A percentile compares a stretch with the other conserved stretches of the same genome.
Evolutionary conservation across 2,329 filamentous ascomycete genomes (phyloP).

Genomic region (Blastomyces gilchristii): DNA sequence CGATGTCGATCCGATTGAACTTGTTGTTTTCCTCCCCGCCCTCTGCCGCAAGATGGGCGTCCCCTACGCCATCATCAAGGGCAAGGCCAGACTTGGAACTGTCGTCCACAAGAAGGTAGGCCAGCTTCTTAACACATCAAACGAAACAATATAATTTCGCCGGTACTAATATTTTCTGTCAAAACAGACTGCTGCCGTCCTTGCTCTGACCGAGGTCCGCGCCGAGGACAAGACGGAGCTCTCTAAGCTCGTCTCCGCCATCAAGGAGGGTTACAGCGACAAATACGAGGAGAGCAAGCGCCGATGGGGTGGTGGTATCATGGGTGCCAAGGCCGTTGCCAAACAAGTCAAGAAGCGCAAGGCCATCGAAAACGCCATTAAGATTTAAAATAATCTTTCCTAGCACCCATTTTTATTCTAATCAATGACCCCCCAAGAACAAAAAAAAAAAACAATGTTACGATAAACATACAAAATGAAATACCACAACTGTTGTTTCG

Average conservation of each 20-base stretch:
- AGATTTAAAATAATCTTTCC: conserved; percentile 62
- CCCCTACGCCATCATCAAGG: conserved; percentile 98
- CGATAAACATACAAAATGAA: neutral
- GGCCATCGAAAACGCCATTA: conserved; percentile 87
- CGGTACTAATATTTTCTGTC: neutral
- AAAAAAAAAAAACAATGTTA: conserved; percentile 1
- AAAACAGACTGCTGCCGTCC: conserved; percentile 75
- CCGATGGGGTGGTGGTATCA: conserved; percentile 99
- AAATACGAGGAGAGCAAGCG: conserved; percentile 85
- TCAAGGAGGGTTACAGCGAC: conserved; percentile 97
- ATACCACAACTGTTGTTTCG: neutral
- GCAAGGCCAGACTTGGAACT: conserved; percentile 97
- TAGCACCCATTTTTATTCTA: neutral
- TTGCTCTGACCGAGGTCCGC: conserved; percentile 93
- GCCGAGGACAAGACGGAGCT: conserved; percentile 97
- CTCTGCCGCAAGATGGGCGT: conserved; percentile 99
- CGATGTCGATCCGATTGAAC: conserved; percentile 98
- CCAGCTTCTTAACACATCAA: neutral
- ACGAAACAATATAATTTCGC: neutral
- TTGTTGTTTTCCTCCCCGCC: conserved; percentile 97
- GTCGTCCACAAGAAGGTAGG: conserved; percentile 98
- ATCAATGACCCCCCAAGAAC: conserved; percentile 58
- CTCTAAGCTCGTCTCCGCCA: conserved; percentile 85
- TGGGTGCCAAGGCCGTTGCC: conserved; percentile 86
- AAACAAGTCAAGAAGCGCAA: conserved; percentile 79